A percentile compares a stretch with the other conserved stretches of the same genome.
phyloP scores from a whole-genome alignment of 2,329 filamentous ascomycete species.

The Trichoderma arundinaceum region DNA sequence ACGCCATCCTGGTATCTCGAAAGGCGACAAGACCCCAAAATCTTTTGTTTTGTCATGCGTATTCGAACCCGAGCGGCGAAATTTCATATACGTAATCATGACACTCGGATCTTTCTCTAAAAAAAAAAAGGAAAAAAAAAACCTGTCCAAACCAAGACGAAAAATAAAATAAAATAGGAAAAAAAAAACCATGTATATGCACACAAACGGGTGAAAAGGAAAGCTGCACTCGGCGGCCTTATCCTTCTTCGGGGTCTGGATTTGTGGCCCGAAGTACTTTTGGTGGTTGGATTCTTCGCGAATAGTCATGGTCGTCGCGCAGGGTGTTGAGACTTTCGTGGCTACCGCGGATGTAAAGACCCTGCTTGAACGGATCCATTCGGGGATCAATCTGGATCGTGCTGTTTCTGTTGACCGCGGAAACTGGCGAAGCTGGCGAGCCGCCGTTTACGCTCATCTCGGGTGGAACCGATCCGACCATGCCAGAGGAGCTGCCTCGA shows the following conservation, averaged over 20 bases:
- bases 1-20: conserved; percentile 50
- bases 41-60: conserved; percentile 29
- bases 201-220: not conserved
- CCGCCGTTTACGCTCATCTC: conserved; percentile 47
- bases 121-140: conserved; percentile 6
- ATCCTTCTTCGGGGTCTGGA: conserved; percentile 55
- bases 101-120: conserved; percentile 36
- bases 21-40: conserved; percentile 41
- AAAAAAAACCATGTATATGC: conserved; percentile 17
- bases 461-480: conserved; percentile 51
- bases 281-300: conserved; percentile 61
- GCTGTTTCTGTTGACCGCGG: conserved; percentile 57
- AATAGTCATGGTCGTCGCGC: conserved; percentile 70
- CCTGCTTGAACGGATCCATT: conserved; percentile 65
- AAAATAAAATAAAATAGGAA: conserved; percentile 14
- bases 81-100: conserved; percentile 46
- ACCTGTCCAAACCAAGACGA: conserved; percentile 18
- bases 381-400: conserved; percentile 65
- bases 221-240: not conserved
- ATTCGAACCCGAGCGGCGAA: conserved; percentile 37
- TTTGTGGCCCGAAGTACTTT: conserved; percentile 67
- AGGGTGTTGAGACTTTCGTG: conserved; percentile 68
- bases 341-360: conserved; percentile 63
- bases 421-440: conserved; percentile 43
- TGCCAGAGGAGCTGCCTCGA: conserved; percentile 58